Conservation (phyloP, 2,329 filamentous ascomycete genomes). For the Diaporthe sp. region DNA sequence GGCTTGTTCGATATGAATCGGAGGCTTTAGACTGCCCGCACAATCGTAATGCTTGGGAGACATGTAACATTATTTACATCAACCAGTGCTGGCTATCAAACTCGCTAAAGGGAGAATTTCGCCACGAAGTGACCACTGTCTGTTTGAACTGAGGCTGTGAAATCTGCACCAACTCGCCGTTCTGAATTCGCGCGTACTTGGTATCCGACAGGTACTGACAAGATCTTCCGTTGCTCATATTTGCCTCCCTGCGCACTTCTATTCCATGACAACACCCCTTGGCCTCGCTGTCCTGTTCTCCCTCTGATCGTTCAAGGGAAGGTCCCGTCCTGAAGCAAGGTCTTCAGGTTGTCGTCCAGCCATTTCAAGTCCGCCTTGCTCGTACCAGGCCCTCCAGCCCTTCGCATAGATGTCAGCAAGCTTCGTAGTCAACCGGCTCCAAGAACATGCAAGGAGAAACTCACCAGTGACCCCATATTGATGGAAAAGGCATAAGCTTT, state of each 20-base stretch:
- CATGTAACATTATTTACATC: background rate
- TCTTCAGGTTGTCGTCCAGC: slow-evolving; percentile 68
- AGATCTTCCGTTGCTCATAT: too few species aligned
- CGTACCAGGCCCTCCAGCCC: slow-evolving; percentile 73
- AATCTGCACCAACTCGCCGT: background rate
- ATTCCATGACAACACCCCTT: background rate
- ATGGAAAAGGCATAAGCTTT: slow-evolving; percentile 42
- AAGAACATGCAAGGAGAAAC: background rate
- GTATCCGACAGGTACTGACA: background rate
- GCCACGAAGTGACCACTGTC: background rate
- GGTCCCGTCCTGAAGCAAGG: slow-evolving; percentile 47
- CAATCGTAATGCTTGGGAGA: background rate
- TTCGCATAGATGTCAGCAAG: slow-evolving; percentile 9
- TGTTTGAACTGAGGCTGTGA: too few species aligned
- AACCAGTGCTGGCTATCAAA: too few species aligned
- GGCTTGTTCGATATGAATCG: background rate
- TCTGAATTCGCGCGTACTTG: background rate
- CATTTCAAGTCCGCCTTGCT: slow-evolving; percentile 74
- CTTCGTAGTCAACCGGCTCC: background rate
- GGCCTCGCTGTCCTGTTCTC: background rate
- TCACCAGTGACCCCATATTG: slow-evolving; percentile 46
- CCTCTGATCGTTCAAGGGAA: background rate
- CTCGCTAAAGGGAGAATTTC: background rate
- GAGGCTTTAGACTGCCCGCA: background rate
- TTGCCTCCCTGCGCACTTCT: too few species aligned